phyloP scores from a whole-genome alignment of 371 early-diverging fungal species.

The Choanephora cucurbitarum region DNA sequence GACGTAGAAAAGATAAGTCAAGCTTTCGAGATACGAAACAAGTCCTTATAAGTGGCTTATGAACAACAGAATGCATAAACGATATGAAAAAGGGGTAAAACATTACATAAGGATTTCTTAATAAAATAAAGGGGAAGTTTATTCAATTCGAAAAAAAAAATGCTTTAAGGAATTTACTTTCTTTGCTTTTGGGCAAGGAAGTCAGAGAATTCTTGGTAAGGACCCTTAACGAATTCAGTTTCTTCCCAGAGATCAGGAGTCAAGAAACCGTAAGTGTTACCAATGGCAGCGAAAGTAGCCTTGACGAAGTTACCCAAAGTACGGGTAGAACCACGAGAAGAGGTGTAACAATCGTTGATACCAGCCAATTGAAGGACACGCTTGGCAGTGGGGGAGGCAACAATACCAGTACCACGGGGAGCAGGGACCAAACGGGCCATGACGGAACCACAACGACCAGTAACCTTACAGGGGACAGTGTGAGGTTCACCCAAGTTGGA shows the following conservation, averaged over 20 bases:
- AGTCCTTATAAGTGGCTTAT: too few species aligned
- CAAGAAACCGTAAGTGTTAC: slow-evolving; percentile 97
- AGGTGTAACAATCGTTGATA: slow-evolving; percentile 98
- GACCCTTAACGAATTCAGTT: slow-evolving; percentile 84
- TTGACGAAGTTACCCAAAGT: slow-evolving; percentile 99
- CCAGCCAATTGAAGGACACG: slow-evolving; percentile 98
- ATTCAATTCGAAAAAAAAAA: too few species aligned
- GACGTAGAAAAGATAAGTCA: too few species aligned
- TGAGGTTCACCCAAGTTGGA: slow-evolving; percentile 96
- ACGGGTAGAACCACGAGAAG: slow-evolving; percentile 91
- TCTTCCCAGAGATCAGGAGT: slow-evolving; percentile 98
- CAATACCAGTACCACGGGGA: slow-evolving; percentile 86
- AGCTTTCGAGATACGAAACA: too few species aligned
- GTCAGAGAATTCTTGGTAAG: slow-evolving; percentile 94
- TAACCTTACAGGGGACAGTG: slow-evolving; percentile 99
- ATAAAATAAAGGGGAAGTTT: too few species aligned
- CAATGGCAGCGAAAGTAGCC: slow-evolving; percentile 98
- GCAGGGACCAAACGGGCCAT: slow-evolving; percentile 81
- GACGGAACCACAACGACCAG: slow-evolving; percentile 99
- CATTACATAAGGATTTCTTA: too few species aligned
- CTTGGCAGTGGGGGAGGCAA: slow-evolving; percentile 97
- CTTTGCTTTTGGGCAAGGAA: slow-evolving; percentile 74
- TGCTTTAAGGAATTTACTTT: slow-evolving; percentile 41
- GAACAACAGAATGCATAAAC: too few species aligned
- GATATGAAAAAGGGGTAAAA: too few species aligned